A percentile compares a stretch with the other conserved stretches of the same genome.
These are phyloP conservation scores for Ajuga chamaepitys DNA, from an alignment of 257 asterid genomes.

Conservation along the genomic window DNA sequence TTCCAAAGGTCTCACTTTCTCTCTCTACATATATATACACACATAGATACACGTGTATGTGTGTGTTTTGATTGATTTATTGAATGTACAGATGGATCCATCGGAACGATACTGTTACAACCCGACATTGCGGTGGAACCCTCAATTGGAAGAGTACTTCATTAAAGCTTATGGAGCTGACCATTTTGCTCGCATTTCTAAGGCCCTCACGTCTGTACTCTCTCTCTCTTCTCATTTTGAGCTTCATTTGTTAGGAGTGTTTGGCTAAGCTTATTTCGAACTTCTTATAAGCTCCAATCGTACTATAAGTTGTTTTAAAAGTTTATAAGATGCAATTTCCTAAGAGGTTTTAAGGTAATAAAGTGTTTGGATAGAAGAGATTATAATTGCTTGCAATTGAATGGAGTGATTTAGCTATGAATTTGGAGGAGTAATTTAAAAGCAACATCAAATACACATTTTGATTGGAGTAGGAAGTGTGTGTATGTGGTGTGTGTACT, in stretches of 20 bases:
- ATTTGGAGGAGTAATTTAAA: too few species aligned
- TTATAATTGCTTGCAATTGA: too few species aligned
- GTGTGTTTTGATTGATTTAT: slow-evolving; percentile 6
- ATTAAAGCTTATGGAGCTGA: slow-evolving; percentile 75
- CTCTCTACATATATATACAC: neutral
- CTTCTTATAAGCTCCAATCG: too few species aligned
- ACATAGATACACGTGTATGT: neutral
- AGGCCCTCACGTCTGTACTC: slow-evolving; percentile 56
- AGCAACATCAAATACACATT: too few species aligned
- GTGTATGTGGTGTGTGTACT: too few species aligned
- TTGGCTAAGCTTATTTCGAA: too few species aligned
- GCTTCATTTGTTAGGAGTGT: neutral
- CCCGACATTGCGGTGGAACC: slow-evolving; percentile 75
- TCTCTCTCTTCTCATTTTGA: neutral
- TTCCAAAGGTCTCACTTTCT: slow-evolving; percentile 13
- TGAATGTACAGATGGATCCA: slow-evolving; percentile 55
- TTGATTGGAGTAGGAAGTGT: too few species aligned
- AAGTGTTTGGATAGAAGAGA: too few species aligned
- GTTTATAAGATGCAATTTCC: too few species aligned
- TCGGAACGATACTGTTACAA: slow-evolving; percentile 67
- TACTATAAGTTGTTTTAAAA: too few species aligned
- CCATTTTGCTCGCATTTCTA: slow-evolving; percentile 70
- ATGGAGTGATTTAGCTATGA: too few species aligned
- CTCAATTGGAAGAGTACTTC: slow-evolving; percentile 76
- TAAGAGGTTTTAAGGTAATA: too few species aligned